Evolutionary conservation across 2,329 filamentous ascomycete species (phyloP).

Genomic region (Helminthosporium solani): DNA sequence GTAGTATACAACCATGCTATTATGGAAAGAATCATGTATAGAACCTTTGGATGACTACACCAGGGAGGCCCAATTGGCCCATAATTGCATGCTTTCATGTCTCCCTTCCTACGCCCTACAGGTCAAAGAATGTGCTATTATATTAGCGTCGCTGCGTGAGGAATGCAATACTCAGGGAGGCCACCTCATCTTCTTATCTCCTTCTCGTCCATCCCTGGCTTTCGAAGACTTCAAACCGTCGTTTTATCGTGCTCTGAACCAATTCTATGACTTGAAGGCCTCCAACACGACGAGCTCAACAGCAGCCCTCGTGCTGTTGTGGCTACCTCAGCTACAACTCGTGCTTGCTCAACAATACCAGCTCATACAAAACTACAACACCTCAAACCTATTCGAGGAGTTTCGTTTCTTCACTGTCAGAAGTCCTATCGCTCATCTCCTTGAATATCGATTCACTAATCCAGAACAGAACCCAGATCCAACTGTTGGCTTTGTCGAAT

Average conservation of each 20-base stretch:
- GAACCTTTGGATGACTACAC: no score
- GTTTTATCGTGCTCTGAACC: neutral
- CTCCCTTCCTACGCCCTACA: neutral
- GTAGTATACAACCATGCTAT: neutral
- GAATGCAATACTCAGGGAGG: constrained; percentile 13
- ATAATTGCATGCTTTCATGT: constrained; percentile 1
- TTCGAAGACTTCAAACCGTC: neutral
- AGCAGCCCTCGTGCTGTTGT: constrained; percentile 9
- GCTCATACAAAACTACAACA: constrained; percentile 24
- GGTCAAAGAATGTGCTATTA: constrained; percentile 13
- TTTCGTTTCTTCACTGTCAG: constrained; percentile 40
- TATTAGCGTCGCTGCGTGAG: constrained; percentile 13
- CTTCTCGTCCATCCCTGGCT: constrained; percentile 1
- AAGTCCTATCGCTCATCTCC: neutral
- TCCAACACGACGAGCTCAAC: constrained; percentile 9
- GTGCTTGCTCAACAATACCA: constrained; percentile 18
- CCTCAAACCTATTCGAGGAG: constrained; percentile 41
- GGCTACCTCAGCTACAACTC: neutral
- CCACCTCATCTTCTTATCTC: neutral
- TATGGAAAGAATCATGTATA: no score
- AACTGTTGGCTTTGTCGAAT: constrained; percentile 33
- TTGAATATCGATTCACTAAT: constrained; percentile 1
- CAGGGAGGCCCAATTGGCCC: no score
- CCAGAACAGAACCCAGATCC: constrained; percentile 14
- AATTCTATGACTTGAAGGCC: constrained; percentile 4